These are phyloP conservation scores for Penicillium sp. DNA, from an alignment of 2,329 filamentous ascomycete species.

Conservation along the genomic window DNA sequence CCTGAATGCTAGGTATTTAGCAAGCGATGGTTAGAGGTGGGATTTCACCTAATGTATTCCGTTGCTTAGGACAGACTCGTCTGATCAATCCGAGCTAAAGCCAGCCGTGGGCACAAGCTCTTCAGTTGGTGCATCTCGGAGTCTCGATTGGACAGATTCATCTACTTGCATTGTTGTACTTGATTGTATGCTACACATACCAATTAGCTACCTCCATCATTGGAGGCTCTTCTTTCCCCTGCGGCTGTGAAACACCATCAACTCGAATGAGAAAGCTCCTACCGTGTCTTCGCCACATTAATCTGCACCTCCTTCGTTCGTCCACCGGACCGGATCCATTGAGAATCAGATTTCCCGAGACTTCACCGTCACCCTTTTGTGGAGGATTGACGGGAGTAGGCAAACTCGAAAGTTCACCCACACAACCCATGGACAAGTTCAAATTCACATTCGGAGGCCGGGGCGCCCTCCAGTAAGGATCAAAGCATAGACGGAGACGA, in stretches of 20 bases:
- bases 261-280: neutral
- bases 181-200: neutral
- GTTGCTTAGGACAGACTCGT: neutral
- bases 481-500: neutral
- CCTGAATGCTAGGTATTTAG: neutral
- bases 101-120: too few species aligned
- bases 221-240: neutral
- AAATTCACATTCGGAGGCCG: neutral
- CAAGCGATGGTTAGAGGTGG: neutral
- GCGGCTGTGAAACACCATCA: neutral
- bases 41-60: neutral
- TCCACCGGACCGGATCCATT: neutral
- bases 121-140: too few species aligned
- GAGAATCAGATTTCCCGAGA: neutral
- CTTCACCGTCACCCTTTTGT: neutral
- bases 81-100: neutral
- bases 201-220: neutral
- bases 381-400: too few species aligned
- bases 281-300: neutral
- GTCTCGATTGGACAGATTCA: too few species aligned
- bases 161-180: neutral
- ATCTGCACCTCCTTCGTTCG: neutral
- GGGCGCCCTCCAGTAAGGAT: neutral
- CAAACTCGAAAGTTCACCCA: neutral
- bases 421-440: neutral